Evolutionary conservation across 2,329 filamentous ascomycete genomes (phyloP).

Genomic region (Claviceps humidiphila): DNA sequence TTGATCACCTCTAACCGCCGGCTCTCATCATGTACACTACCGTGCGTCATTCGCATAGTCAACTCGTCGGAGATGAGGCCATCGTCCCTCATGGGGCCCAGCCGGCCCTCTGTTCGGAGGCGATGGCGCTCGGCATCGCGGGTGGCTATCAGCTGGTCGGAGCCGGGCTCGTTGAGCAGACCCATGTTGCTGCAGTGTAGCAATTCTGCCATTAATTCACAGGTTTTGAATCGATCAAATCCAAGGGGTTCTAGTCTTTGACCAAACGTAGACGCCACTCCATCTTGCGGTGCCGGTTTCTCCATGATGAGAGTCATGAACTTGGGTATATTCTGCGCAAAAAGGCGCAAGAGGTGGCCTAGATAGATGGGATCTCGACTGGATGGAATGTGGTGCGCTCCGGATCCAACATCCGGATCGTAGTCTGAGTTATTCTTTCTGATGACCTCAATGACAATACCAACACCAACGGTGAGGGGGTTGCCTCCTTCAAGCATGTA

Average conservation of each 20-base stretch:
- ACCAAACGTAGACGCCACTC: conserved; percentile 78
- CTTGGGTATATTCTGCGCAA: conserved; percentile 80
- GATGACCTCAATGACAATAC: conserved; percentile 96
- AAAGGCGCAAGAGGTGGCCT: conserved; percentile 75
- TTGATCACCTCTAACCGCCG: conserved; percentile 69
- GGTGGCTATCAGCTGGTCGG: conserved; percentile 70
- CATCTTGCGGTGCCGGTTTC: conserved; percentile 56
- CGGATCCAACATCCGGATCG: conserved; percentile 78
- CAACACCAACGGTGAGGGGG: conserved; percentile 86
- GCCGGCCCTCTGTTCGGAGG: conserved; percentile 62
- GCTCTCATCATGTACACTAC: conserved; percentile 38
- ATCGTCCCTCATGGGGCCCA: conserved; percentile 32
- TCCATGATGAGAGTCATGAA: conserved; percentile 88
- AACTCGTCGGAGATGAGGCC: conserved; percentile 40
- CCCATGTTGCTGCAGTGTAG: conserved; percentile 99
- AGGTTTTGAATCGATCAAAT: conserved; percentile 97
- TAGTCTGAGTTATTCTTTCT: conserved; percentile 99
- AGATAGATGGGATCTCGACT: conserved; percentile 90
- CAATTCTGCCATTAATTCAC: conserved; percentile 94
- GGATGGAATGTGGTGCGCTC: conserved; percentile 66
- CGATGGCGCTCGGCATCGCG: conserved; percentile 73
- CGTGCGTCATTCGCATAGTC: conserved; percentile 42
- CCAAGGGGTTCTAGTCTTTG: conserved; percentile 84
- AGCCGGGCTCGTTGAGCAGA: conserved; percentile 79
- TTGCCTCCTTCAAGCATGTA: conserved; percentile 94